phyloP scores from a whole-genome alignment of 148 eudicot species.

The Cornus suecica region DNA sequence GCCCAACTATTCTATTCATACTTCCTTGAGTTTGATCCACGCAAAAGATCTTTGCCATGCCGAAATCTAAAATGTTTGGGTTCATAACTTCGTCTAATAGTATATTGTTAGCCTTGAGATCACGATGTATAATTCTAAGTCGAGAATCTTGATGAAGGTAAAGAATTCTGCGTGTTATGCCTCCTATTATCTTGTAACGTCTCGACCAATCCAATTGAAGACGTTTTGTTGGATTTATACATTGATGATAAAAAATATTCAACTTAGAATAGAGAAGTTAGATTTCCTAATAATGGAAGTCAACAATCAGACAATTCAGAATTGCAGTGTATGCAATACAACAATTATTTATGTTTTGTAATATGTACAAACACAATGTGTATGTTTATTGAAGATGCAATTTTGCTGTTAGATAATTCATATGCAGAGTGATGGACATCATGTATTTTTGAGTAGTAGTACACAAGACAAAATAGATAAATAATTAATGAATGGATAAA shows the following conservation, averaged over 20 bases:
- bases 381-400: too few species aligned
- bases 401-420: too few species aligned
- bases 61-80: constrained; percentile 42
- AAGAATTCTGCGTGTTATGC: constrained; percentile 29
- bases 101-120: constrained; percentile 32
- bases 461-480: too few species aligned
- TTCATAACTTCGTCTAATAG: constrained; percentile 32
- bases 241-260: background rate
- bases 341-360: too few species aligned
- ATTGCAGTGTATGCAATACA: too few species aligned
- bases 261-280: too few species aligned
- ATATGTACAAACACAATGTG: too few species aligned
- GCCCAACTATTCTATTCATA: constrained; percentile 36
- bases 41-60: constrained; percentile 30
- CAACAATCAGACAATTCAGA: too few species aligned
- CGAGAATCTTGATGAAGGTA: constrained; percentile 37
- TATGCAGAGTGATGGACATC: too few species aligned
- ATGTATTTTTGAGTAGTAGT: too few species aligned
- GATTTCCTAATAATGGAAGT: too few species aligned
- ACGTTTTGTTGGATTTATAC: constrained; percentile 22
- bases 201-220: constrained; percentile 22
- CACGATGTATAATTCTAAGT: constrained; percentile 35
- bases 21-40: constrained; percentile 13
- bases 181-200: constrained; percentile 23
- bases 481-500: too few species aligned